Evolutionary conservation across 2,329 filamentous ascomycete species (phyloP), one percentile per base, ranked within the genome.

Genomic region (Chaetoscypha palmicola): DNA sequence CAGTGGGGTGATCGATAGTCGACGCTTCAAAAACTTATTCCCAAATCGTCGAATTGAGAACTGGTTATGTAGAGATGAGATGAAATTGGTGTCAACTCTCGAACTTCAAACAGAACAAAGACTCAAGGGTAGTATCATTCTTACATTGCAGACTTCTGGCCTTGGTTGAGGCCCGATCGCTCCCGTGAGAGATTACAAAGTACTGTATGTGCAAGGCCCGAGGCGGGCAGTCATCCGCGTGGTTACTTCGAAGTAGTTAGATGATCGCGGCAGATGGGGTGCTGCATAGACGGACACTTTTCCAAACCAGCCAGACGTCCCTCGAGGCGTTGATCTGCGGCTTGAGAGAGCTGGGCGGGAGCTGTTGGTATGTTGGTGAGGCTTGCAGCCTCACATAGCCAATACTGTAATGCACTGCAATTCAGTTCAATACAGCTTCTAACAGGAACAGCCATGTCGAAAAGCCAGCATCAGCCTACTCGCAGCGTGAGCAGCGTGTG

Each of bases 121-220:
- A 17, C 4, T 4, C 7, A 16, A 21, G 16, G 14, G 5, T 16
- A 10, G 8, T 10, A 12, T 12, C 7, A 28, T 8, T 28, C 24
- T 33, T 33, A 16, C 9, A 16, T 33, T 33, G 14, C 19, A 28
- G 24, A 28, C 24, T 28, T 28, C 12, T 28, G 26, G 20, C 12
- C 14, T 23, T 41, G 24, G 38, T 14, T 14, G 36, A 33, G 30
- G 45, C 21, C 12, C 38, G n/a, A 45, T 34, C 21, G 30, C 21
- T 36, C 20, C 22, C 33, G 31, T n/a, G 31, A 35, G 42, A 49
- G 35, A 49, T 49, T 49, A 24, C 46, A 38, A 48, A 42, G 38
- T 23, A 37, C 37, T 32, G 26, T 41, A 32, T 32, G 17, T 31
- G 16, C 28, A 11, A 16, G n/a, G 12, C 17, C 16, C 16, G 10